Evolutionary conservation across 768 basidiomycete genomes (phyloP).

Genomic region (Leccinellum albellum): DNA sequence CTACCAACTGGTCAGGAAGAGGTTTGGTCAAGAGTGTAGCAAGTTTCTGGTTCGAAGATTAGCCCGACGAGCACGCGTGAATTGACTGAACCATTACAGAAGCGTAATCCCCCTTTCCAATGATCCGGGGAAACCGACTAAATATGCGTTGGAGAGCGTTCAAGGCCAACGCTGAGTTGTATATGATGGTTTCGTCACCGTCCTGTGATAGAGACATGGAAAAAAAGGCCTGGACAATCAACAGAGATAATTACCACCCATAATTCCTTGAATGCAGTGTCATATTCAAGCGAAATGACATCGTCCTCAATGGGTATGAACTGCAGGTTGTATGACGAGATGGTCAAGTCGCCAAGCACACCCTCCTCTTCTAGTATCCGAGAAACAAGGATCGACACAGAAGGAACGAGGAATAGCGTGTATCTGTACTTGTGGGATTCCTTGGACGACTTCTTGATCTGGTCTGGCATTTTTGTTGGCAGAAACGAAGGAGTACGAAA

Average conservation of each 20-base stretch:
- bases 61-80: background rate
- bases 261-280: conserved; percentile 81
- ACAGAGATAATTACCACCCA: conserved; percentile 61
- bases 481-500: conserved; percentile 9
- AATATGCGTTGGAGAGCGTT: conserved; percentile 78
- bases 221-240: background rate
- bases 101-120: conserved; percentile 91
- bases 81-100: conserved; percentile 42
- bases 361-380: conserved; percentile 92
- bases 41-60: conserved; percentile 54
- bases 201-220: conserved; percentile 49
- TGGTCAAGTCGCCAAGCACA: conserved; percentile 91
- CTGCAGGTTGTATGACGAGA: conserved; percentile 86
- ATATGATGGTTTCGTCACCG: conserved; percentile 87
- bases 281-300: conserved; percentile 85
- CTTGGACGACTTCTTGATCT: conserved; percentile 78
- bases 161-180: conserved; percentile 85
- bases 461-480: conserved; percentile 55
- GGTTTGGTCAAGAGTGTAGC: conserved; percentile 67
- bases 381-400: conserved; percentile 80
- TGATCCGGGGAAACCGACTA: conserved; percentile 85
- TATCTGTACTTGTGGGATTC: conserved; percentile 77
- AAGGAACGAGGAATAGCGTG: conserved; percentile 83
- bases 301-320: conserved; percentile 94
- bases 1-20: conserved; percentile 39